Evolutionary conservation across 345 rosid species (phyloP).

Genomic region (Odontarrhena argentea): DNA sequence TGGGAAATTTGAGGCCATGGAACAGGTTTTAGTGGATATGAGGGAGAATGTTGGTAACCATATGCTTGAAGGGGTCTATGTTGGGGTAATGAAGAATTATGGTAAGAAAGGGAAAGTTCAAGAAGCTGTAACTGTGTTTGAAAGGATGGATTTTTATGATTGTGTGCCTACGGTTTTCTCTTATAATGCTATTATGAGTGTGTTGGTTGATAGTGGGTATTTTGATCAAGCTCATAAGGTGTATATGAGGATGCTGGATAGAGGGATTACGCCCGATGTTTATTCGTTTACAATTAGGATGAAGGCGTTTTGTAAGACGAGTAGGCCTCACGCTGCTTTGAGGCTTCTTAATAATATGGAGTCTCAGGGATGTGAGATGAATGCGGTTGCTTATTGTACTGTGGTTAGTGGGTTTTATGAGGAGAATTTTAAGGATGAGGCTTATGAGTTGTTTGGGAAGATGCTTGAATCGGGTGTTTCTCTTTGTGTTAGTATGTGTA

Average conservation of each 20-base stretch:
- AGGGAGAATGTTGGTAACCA: constrained; percentile 51
- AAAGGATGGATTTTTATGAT: constrained; percentile 87
- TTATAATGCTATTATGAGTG: constrained; percentile 78
- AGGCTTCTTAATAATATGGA: constrained; percentile 82
- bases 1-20: constrained; percentile 84
- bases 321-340: constrained; percentile 76
- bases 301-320: constrained; percentile 81
- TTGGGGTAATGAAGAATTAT: constrained; percentile 68
- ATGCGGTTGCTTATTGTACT: constrained; percentile 80
- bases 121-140: constrained; percentile 81
- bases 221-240: constrained; percentile 83
- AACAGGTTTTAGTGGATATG: constrained; percentile 55
- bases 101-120: constrained; percentile 81
- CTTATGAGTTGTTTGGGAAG: constrained; percentile 70
- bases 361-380: constrained; percentile 71
- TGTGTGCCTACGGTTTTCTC: constrained; percentile 74
- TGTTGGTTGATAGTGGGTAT: constrained; percentile 69
- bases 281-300: constrained; percentile 84
- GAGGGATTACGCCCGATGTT: constrained; percentile 68
- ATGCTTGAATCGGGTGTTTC: constrained; percentile 63
- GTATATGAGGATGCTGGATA: constrained; percentile 78
- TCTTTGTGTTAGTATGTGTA: constrained; percentile 64
- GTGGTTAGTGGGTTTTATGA: constrained; percentile 75
- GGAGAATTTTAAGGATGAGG: constrained; percentile 53
- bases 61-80: constrained; percentile 77